Evolutionary conservation across 495 filamentous ascomycete species (phyloP).

Genomic region (Tuber magnatum): DNA sequence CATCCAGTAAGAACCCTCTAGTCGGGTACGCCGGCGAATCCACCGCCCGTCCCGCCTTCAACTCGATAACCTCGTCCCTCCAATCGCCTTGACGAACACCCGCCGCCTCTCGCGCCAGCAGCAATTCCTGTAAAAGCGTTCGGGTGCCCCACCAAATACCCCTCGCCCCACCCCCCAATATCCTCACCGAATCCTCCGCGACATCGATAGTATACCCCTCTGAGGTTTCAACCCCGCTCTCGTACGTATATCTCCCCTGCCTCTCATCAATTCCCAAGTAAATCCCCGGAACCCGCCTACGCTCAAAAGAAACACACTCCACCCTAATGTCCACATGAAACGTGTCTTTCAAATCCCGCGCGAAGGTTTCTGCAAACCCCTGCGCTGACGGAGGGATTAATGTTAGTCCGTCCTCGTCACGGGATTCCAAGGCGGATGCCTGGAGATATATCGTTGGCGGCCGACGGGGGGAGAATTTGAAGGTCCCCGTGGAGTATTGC

Average conservation of each 20-base stretch:
- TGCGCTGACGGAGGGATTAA: conserved; percentile 49
- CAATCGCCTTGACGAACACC: not conserved
- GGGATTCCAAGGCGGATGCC: conserved; percentile 5
- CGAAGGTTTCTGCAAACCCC: conserved; percentile 49
- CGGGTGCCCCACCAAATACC: conserved; percentile 55
- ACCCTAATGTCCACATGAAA: conserved; percentile 42
- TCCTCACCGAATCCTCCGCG: conserved; percentile 37
- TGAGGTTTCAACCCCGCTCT: conserved; percentile 46
- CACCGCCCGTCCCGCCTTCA: conserved; percentile 40
- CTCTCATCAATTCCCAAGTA: conserved; percentile 43
- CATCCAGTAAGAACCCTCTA: conserved; percentile 52
- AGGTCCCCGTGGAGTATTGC: conserved; percentile 7
- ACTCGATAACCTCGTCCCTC: conserved; percentile 23
- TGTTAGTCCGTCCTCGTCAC: conserved; percentile 46
- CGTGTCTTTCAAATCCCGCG: conserved; percentile 44
- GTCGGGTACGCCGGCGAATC: conserved; percentile 49
- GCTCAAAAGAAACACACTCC: conserved; percentile 13
- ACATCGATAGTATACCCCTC: conserved; percentile 49
- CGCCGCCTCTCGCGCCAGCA: conserved; percentile 29
- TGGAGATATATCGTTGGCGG: conserved; percentile 23
- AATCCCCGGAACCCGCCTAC: conserved; percentile 35
- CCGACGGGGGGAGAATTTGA: not conserved
- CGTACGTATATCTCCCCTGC: conserved; percentile 43
- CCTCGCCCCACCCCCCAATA: conserved; percentile 48
- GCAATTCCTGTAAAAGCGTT: conserved; percentile 48